A percentile compares a stretch with the other conserved stretches of the same genome.
phyloP scores from a whole-genome alignment of 805 yeast genomes.

The Metschnikowia hibisci region DNA sequence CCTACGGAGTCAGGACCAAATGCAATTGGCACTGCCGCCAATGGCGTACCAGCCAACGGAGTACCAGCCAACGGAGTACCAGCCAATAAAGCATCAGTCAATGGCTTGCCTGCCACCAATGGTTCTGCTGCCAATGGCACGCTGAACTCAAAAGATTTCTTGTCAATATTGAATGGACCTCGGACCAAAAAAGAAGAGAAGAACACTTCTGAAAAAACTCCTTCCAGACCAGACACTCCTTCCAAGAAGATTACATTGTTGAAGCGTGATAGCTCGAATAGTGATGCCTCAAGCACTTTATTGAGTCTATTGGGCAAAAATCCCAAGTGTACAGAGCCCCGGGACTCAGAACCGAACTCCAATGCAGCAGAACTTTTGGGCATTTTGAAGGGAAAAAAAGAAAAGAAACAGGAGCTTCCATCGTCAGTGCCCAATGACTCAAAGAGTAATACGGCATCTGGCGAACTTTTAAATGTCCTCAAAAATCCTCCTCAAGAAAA shows the following conservation, averaged over 20 bases:
- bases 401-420: background rate
- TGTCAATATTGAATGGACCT: slow-evolving; percentile 9
- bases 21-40: background rate
- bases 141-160: slow-evolving; percentile 7
- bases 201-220: background rate
- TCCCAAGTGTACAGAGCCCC: slow-evolving; percentile 6
- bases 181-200: background rate
- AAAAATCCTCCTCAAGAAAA: background rate
- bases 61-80: too few relatives aligned
- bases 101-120: too few relatives aligned
- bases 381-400: slow-evolving; percentile 12
- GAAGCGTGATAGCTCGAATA: slow-evolving; percentile 12
- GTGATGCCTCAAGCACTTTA: slow-evolving; percentile 15
- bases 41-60: too few relatives aligned
- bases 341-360: slow-evolving; percentile 3
- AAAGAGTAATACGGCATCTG: slow-evolving; percentile 2
- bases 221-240: slow-evolving; percentile 9
- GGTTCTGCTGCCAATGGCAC: background rate
- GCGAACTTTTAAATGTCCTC: slow-evolving; percentile 3
- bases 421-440: background rate
- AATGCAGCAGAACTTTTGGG: slow-evolving; percentile 18
- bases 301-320: slow-evolving; percentile 16
- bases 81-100: too few relatives aligned
- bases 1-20: background rate
- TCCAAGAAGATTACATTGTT: slow-evolving; percentile 16